Conservation (phyloP, 305 asterid species). For the Rubia peregrina region DNA sequence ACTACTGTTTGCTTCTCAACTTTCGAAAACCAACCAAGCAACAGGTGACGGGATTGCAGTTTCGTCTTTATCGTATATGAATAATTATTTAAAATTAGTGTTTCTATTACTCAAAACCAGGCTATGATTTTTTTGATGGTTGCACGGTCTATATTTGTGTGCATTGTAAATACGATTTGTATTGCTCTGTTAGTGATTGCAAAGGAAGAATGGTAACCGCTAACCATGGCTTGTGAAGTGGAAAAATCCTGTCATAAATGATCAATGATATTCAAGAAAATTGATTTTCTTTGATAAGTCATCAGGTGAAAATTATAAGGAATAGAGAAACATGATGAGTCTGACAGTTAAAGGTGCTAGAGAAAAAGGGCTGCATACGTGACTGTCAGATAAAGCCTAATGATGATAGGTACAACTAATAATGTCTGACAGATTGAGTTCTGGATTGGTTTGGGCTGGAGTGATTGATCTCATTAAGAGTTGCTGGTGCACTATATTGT, state of each 20-base stretch:
- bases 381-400: background rate
- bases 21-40: slow-evolving; percentile 95
- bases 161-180: background rate
- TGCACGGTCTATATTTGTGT: background rate
- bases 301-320: background rate
- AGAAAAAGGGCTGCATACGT: background rate
- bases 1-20: slow-evolving; percentile 79
- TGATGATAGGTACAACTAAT: background rate
- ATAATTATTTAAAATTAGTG: background rate
- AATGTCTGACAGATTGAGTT: background rate
- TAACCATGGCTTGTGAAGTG: slow-evolving; percentile 6
- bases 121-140: background rate
- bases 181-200: background rate
- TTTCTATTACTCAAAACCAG: background rate
- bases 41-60: slow-evolving; percentile 47
- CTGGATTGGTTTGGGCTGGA: background rate
- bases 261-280: background rate
- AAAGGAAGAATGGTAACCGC: background rate
- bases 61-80: background rate
- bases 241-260: background rate
- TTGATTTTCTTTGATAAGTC: background rate
- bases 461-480: background rate
- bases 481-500: background rate
- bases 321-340: background rate
- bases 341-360: background rate